Evolutionary conservation across 805 yeast species (phyloP).

Genomic region (Schwanniomyces polymorphus): DNA sequence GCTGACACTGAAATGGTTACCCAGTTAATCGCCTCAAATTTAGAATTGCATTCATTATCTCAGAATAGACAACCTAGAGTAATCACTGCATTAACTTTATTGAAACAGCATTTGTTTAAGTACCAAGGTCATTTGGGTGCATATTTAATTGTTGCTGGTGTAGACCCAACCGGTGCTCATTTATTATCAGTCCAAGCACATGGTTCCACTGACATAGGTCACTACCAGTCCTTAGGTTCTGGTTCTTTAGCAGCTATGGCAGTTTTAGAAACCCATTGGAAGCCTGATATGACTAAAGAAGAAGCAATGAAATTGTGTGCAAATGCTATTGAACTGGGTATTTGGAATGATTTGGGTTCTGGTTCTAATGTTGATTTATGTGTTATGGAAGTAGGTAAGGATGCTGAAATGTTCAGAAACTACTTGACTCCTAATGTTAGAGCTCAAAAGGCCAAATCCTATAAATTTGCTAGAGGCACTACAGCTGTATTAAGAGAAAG

Average conservation of each 20-base stretch:
- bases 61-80: constrained; percentile 89
- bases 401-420: constrained; percentile 82
- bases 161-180: constrained; percentile 94
- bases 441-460: constrained; percentile 75
- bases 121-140: constrained; percentile 98
- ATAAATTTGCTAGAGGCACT: constrained; percentile 90
- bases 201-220: constrained; percentile 96
- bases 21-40: constrained; percentile 83
- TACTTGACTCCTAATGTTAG: constrained; percentile 90
- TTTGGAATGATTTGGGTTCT: constrained; percentile 98
- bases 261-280: constrained; percentile 87
- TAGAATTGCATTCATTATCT: constrained; percentile 85
- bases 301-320: constrained; percentile 91
- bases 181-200: constrained; percentile 94
- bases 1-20: constrained; percentile 99
- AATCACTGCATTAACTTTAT: constrained; percentile 85
- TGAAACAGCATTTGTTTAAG: constrained; percentile 93
- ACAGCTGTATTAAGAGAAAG: constrained; percentile 78
- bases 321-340: constrained; percentile 95
- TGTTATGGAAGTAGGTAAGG: constrained; percentile 92
- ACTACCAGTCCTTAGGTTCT: constrained; percentile 88
- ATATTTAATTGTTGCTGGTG: constrained; percentile 96
- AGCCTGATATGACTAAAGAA: constrained; percentile 71
- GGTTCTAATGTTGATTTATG: constrained; percentile 98
- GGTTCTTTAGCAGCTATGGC: constrained; percentile 99